phyloP scores from a whole-genome alignment of 371 early-diverging fungal genomes.

The Thermomucor indicae-seudaticae region DNA sequence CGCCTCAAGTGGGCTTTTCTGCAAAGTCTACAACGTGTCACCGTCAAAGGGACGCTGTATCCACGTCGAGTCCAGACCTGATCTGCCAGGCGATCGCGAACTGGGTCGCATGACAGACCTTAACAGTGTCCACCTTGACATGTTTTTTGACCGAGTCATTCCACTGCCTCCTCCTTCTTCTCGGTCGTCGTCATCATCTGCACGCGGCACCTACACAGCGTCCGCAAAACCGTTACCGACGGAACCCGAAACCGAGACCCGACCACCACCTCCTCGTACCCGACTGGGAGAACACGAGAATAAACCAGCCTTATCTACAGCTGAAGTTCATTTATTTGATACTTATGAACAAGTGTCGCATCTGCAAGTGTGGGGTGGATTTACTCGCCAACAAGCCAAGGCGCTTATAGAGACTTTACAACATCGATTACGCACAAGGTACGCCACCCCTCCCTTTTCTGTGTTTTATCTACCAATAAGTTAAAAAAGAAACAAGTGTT shows the following conservation, averaged over 20 bases:
- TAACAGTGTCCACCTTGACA: conserved; percentile 5
- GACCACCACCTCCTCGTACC: too few species aligned
- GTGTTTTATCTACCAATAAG: background rate
- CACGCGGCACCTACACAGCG: background rate
- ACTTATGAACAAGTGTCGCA: conserved; percentile 11
- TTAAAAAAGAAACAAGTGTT: too few species aligned
- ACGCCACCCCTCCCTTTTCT: background rate
- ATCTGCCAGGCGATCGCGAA: background rate
- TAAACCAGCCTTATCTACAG: too few species aligned
- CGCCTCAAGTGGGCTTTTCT: too few species aligned
- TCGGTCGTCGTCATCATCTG: background rate
- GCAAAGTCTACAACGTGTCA: background rate
- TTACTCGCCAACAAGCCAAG: conserved; percentile 12
- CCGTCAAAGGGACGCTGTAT: background rate
- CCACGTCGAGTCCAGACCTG: background rate
- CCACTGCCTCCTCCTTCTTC: background rate
- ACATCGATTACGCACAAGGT: conserved; percentile 12
- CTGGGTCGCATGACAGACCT: background rate
- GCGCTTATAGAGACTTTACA: conserved; percentile 17
- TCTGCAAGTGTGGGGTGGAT: conserved; percentile 13
- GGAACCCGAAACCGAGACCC: too few species aligned
- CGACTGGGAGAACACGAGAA: too few species aligned
- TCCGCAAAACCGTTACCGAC: background rate
- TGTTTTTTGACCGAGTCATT: conserved; percentile 2
- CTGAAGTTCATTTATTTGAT: conserved; percentile 13